Evolutionary conservation across 441 rosid genomes (phyloP).

Genomic region (Euphorbia corollata): DNA sequence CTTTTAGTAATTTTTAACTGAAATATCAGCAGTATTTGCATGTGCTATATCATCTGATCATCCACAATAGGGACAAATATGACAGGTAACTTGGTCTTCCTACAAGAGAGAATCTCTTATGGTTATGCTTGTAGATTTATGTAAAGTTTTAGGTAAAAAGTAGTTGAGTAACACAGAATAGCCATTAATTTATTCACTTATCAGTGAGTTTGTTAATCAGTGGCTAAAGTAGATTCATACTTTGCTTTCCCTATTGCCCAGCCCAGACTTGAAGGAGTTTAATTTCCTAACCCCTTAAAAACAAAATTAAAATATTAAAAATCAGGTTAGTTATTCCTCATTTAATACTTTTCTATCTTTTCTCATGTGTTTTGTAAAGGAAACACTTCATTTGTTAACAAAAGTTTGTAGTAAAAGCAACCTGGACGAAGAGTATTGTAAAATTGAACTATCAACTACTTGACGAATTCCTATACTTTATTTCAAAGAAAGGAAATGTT

Average conservation of each 20-base stretch:
- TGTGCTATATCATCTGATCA: slow-evolving; percentile 22
- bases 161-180: neutral
- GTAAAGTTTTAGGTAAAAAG: neutral
- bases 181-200: neutral
- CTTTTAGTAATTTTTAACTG: neutral
- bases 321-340: no score
- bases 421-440: neutral
- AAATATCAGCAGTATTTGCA: slow-evolving; percentile 12
- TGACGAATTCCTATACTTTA: neutral
- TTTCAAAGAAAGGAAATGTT: no score
- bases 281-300: neutral
- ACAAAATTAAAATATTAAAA: no score
- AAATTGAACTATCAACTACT: neutral
- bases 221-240: neutral
- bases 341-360: no score
- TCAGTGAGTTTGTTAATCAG: neutral
- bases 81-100: slow-evolving; percentile 1
- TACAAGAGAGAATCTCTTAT: neutral
- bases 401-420: neutral
- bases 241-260: neutral
- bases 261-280: neutral
- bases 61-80: slow-evolving; percentile 21
- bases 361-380: neutral
- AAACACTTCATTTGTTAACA: neutral
- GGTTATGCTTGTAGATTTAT: slow-evolving; percentile 4